A percentile compares a stretch with the other conserved stretches of the same genome.
These are phyloP conservation scores for Olyra latifolia DNA, from an alignment of 176 grass and related monocot genomes.

Conservation along the genomic window DNA sequence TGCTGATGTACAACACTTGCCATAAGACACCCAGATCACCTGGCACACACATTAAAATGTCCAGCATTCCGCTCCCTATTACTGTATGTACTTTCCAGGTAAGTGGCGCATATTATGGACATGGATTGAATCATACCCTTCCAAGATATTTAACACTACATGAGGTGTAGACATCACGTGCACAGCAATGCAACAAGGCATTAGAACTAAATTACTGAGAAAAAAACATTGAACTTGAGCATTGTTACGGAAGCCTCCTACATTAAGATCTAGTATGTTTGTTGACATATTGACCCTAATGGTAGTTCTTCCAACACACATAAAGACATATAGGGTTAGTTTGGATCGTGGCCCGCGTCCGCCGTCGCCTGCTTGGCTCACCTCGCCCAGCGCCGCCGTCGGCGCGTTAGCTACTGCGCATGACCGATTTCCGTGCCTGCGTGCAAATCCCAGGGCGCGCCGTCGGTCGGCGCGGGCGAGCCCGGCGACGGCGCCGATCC, in stretches of 20 bases:
- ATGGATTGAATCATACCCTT: neutral
- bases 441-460: too few relatives aligned
- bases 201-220: neutral
- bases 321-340: neutral
- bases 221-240: neutral
- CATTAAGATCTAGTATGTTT: neutral
- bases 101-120: neutral
- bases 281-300: neutral
- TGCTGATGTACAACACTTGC: neutral
- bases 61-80: neutral
- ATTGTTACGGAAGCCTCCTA: neutral
- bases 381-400: too few relatives aligned
- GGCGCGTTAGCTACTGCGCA: too few relatives aligned
- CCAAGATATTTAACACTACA: neutral
- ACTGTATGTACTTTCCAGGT: conserved; percentile 3
- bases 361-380: too few relatives aligned
- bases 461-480: too few relatives aligned
- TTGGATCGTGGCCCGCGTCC: too few relatives aligned
- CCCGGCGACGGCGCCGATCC: too few relatives aligned
- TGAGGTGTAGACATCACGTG: neutral
- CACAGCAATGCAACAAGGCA: neutral
- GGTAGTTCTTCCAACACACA: neutral
- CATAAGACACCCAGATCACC: neutral
- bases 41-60: neutral
- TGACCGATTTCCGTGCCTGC: too few relatives aligned